Conservation (phyloP, 2,329 filamentous ascomycete species). For the Fusarium sp. region DNA sequence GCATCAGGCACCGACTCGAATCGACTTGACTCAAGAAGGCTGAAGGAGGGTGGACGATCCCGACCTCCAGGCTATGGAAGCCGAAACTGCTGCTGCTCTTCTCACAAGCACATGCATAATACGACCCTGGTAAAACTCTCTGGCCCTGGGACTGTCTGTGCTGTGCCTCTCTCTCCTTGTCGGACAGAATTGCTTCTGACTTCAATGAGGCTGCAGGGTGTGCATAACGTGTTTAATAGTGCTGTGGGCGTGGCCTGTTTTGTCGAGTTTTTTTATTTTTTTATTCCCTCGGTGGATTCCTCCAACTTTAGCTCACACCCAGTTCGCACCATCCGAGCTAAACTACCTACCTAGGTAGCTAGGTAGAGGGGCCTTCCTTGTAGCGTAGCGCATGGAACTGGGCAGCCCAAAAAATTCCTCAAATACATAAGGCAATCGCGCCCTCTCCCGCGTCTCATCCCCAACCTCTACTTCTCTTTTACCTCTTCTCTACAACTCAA, state of each 20-base stretch:
- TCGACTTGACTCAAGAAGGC: not conserved
- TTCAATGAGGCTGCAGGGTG: constrained; percentile 13
- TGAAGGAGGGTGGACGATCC: constrained; percentile 18
- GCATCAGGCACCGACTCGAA: constrained; percentile 15
- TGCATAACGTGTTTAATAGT: constrained; percentile 30
- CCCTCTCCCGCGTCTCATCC: constrained; percentile 31
- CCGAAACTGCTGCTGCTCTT: not conserved
- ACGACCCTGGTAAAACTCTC: constrained; percentile 1
- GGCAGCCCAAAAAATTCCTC: constrained; percentile 42
- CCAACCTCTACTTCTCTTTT: constrained; percentile 1
- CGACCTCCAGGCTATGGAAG: not conserved
- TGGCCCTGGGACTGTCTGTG: constrained; percentile 13
- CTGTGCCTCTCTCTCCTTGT: constrained; percentile 15
- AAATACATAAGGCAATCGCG: constrained; percentile 39
- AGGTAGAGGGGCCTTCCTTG: constrained; percentile 24
- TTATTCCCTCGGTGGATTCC: constrained; percentile 9
- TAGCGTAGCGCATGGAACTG: constrained; percentile 7
- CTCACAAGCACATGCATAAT: not conserved
- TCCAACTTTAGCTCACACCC: constrained; percentile 22
- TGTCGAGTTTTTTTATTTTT: constrained; percentile 24
- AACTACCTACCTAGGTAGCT: too few relatives aligned
- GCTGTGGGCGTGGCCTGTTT: constrained; percentile 35
- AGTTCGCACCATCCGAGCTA: constrained; percentile 34
- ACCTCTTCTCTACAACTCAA: constrained; percentile 22
- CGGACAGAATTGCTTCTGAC: constrained; percentile 11